These are phyloP conservation scores for Pseudozyma pruni DNA, from an alignment of 1,284 basidiomycete genomes.

Conservation along the genomic window DNA sequence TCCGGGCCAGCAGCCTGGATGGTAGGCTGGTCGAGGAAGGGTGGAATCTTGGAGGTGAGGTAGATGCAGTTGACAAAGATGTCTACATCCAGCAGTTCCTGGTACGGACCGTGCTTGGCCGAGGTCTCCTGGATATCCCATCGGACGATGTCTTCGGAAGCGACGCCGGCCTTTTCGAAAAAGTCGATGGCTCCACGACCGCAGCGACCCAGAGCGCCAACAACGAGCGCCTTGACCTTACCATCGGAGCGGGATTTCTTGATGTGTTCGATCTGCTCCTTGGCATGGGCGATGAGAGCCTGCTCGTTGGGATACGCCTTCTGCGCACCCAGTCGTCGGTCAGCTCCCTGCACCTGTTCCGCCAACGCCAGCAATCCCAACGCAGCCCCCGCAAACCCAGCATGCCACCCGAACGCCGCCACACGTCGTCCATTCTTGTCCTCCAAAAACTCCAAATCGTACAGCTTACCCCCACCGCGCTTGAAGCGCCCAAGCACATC, in stretches of 20 bases:
- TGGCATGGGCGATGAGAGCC: slow-evolving; percentile 68
- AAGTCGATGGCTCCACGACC: slow-evolving; percentile 96
- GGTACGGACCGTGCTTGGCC: slow-evolving; percentile 94
- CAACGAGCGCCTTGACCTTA: slow-evolving; percentile 87
- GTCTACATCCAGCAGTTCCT: slow-evolving; percentile 95
- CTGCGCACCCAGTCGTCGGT: slow-evolving; percentile 73
- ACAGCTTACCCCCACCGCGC: slow-evolving; percentile 85
- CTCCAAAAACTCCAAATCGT: slow-evolving; percentile 96
- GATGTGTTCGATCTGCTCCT: slow-evolving; percentile 73
- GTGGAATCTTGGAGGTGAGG: slow-evolving; percentile 86
- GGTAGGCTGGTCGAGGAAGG: slow-evolving; percentile 82
- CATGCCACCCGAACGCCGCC: slow-evolving; percentile 99
- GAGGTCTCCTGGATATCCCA: slow-evolving; percentile 96
- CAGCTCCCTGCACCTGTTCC: slow-evolving; percentile 55
- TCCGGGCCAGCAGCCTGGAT: slow-evolving; percentile 78
- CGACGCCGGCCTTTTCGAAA: slow-evolving; percentile 89
- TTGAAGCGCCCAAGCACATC: slow-evolving; percentile 87
- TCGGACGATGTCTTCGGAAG: slow-evolving; percentile 84
- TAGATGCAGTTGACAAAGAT: slow-evolving; percentile 99
- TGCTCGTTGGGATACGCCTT: slow-evolving; percentile 78
- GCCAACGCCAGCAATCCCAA: slow-evolving; percentile 88
- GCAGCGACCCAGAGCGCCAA: slow-evolving; percentile 94
- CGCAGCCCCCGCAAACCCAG: slow-evolving; percentile 96
- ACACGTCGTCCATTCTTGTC: slow-evolving; percentile 87
- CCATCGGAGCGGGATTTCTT: slow-evolving; percentile 72